Percentiles rank a stretch among this genome's conserved stretches.
Conservation (phyloP, 352 stramenopile genomes). For the Phytophthora chlamydospora region DNA sequence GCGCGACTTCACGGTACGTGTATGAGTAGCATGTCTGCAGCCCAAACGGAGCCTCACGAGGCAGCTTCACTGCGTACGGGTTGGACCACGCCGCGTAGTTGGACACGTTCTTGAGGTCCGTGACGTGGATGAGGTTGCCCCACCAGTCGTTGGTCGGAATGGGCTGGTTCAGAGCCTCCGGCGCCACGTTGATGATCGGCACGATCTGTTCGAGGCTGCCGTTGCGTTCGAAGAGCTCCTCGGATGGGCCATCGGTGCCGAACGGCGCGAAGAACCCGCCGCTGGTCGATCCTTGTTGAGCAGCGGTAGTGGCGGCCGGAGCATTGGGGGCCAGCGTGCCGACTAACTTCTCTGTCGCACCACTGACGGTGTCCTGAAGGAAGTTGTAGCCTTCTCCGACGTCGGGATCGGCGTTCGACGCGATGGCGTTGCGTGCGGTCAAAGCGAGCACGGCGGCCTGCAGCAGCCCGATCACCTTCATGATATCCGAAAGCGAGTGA, state of each 20-base stretch:
- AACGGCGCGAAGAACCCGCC: slow-evolving; percentile 46
- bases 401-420: slow-evolving; percentile 9
- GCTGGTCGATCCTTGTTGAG: slow-evolving; percentile 19
- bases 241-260: slow-evolving; percentile 42
- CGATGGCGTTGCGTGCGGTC: background rate
- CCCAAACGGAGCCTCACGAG: slow-evolving; percentile 50
- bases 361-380: slow-evolving; percentile 13
- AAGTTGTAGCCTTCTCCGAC: slow-evolving; percentile 31
- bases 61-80: slow-evolving; percentile 70
- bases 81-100: slow-evolving; percentile 67
- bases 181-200: slow-evolving; percentile 65
- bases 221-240: slow-evolving; percentile 54
- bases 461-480: slow-evolving; percentile 19
- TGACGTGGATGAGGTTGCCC: slow-evolving; percentile 76
- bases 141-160: slow-evolving; percentile 88
- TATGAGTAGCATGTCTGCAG: slow-evolving; percentile 69
- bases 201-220: slow-evolving; percentile 47
- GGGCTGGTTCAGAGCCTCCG: slow-evolving; percentile 49
- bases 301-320: background rate
- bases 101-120: slow-evolving; percentile 42
- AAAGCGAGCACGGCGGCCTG: slow-evolving; percentile 8
- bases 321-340: slow-evolving; percentile 14
- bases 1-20: slow-evolving; percentile 55
- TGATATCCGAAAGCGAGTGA: slow-evolving; percentile 7
- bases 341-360: slow-evolving; percentile 19